These are phyloP conservation scores for Macrocybe gigantea DNA, from an alignment of 768 basidiomycete species.

Conservation along the genomic window DNA sequence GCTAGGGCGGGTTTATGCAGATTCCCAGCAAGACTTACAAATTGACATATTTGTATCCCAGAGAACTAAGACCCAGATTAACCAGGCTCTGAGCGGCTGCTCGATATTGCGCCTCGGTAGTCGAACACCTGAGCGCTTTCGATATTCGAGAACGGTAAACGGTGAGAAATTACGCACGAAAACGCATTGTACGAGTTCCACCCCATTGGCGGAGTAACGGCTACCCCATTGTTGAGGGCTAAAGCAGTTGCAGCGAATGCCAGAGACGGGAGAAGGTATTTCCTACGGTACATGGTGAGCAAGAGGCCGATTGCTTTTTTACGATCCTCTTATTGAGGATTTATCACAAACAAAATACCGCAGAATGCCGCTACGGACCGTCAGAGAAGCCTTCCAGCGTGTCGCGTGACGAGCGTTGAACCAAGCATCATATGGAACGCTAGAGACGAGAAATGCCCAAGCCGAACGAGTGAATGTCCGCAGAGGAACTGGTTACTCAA, in stretches of 20 bases:
- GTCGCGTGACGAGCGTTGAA: no score
- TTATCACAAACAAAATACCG: no score
- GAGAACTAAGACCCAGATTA: constrained; percentile 24
- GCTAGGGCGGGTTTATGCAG: background rate
- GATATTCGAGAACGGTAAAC: background rate
- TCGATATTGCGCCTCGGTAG: constrained; percentile 35
- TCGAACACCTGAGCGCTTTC: constrained; percentile 25
- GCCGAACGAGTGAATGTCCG: no score
- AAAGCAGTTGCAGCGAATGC: constrained; percentile 8
- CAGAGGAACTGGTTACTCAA: no score
- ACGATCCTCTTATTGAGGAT: no score
- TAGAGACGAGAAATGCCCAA: no score
- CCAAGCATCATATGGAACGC: no score
- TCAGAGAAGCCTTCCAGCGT: no score
- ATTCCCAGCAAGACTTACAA: constrained; percentile 19
- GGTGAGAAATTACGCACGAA: constrained; percentile 20
- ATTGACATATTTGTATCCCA: constrained; percentile 40
- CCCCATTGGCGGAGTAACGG: constrained; percentile 39
- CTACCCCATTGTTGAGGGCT: constrained; percentile 34
- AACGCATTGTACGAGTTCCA: constrained; percentile 47
- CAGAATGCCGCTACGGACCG: no score
- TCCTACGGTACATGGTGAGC: constrained; percentile 5
- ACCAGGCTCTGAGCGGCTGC: constrained; percentile 33
- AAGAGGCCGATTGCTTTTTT: no score
- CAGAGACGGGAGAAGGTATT: constrained; percentile 8